phyloP scores from a whole-genome alignment of 306 rosid species.

The Pyrus bretschneideri region DNA sequence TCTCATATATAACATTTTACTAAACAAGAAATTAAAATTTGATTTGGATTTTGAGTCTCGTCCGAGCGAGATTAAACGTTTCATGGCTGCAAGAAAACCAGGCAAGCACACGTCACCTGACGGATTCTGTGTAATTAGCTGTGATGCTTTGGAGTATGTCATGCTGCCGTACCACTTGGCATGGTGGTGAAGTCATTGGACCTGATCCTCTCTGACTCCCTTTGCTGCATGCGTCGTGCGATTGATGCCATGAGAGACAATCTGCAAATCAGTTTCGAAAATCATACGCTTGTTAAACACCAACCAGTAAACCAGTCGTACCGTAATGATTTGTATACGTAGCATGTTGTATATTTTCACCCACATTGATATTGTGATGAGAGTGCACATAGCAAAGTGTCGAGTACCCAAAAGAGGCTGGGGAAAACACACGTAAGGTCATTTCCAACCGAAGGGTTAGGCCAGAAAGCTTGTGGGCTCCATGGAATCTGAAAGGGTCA shows the following conservation, averaged over 20 bases:
- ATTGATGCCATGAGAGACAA: not conserved
- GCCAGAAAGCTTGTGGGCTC: no score
- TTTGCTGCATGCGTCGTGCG: not conserved
- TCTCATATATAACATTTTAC: no score
- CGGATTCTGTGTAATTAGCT: not conserved
- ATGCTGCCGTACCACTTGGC: constrained; percentile 7
- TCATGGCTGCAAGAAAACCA: not conserved
- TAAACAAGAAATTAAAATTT: not conserved
- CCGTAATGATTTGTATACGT: not conserved
- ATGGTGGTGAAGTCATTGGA: not conserved
- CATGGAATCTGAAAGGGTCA: no score
- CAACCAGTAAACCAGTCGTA: not conserved
- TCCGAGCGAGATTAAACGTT: not conserved
- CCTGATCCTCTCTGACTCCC: not conserved
- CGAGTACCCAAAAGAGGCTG: no score
- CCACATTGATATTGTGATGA: not conserved
- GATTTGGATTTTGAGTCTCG: not conserved
- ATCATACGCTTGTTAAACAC: not conserved
- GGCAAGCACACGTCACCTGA: constrained; percentile 13
- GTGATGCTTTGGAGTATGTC: not conserved
- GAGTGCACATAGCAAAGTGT: not conserved
- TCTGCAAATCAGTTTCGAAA: not conserved
- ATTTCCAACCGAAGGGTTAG: no score
- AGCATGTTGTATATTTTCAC: not conserved
- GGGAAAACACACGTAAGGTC: no score